Base-by-base conservation (phyloP, 78 protist species). In the Emiliania huxleyi region DNA sequence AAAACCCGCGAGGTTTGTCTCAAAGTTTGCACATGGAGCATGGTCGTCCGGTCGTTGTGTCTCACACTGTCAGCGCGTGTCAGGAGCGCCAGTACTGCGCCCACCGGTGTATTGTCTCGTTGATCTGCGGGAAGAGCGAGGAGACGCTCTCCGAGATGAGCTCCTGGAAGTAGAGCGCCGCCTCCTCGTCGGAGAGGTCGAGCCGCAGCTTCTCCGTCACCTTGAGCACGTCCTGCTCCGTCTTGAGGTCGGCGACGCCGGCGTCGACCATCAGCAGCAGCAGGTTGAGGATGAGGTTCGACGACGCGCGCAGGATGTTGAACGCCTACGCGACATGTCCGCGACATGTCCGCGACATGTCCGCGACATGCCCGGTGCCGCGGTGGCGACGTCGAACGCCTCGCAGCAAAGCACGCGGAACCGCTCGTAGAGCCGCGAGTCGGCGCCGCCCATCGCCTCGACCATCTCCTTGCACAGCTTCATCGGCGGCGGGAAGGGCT, bases 401-500 rank as follows among this genome's bases (percentile, higher is more conserved):
- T 93, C 96, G 94, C 96, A 96, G 91, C 99, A 98, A 45, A 94
- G 79, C 62, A 92, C 81, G 33, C 77, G 91, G 95, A 98, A 98
- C 55, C 87, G 91, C n/a, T 44, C 81, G 85, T 93, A 98, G 45
- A 91, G 94, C 33, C n/a, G 90, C 38, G 96, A 48, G 38, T 89
- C 56, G 48, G 96, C 93, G 38, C 99, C 99, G 25, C 99, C 99
- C 99, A 98, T 97, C 44, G 96, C 99, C 29, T 97, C 96, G 19
- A 99, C 98, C 99, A 99, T 99, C 84, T 98, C 99, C 91, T 90
- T 89, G 94, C 93, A 40, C 37, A 97, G 77, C 92, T 97, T 97
- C 98, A 98, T 97, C 15, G 99, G 99, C 75, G 99, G 99, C 21
- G 98, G 96, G 43, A 96, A 94, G 45, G 98, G 98, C 79, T 96